phyloP scores from a whole-genome alignment of 306 rosid genomes.

The Astragalus glycyphyllos region DNA sequence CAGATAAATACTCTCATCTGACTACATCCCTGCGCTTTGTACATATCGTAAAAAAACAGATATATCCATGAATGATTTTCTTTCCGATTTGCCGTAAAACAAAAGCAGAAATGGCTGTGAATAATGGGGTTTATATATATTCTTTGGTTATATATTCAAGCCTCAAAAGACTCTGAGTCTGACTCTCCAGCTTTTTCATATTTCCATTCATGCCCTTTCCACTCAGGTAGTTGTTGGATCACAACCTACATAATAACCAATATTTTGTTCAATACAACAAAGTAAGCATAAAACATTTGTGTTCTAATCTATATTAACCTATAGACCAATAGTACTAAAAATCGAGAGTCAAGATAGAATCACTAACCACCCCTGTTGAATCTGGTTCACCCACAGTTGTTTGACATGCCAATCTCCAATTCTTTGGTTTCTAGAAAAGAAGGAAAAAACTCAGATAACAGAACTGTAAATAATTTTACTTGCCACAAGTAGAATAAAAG shows the following conservation, averaged over 20 bases:
- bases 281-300: neutral
- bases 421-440: conserved; percentile 81
- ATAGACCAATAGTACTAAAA: neutral
- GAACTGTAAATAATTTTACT: neutral
- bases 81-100: conserved; percentile 20
- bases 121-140: neutral
- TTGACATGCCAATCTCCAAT: conserved; percentile 99
- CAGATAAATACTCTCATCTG: too few species aligned
- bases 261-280: conserved; percentile 11
- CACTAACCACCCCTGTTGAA: conserved; percentile 77
- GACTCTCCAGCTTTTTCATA: conserved; percentile 54
- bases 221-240: conserved; percentile 86
- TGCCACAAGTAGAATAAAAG: neutral
- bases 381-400: conserved; percentile 76
- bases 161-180: conserved; percentile 34
- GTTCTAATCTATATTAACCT: too few species aligned
- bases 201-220: conserved; percentile 92
- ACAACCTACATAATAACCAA: conserved; percentile 63
- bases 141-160: neutral
- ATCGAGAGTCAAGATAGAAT: conserved; percentile 24
- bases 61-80: neutral
- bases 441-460: neutral
- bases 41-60: too few species aligned
- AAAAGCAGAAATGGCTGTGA: conserved; percentile 19
- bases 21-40: too few species aligned